Base-by-base conservation (phyloP, 75 land plant species). In the Cryptomeria japonica region DNA sequence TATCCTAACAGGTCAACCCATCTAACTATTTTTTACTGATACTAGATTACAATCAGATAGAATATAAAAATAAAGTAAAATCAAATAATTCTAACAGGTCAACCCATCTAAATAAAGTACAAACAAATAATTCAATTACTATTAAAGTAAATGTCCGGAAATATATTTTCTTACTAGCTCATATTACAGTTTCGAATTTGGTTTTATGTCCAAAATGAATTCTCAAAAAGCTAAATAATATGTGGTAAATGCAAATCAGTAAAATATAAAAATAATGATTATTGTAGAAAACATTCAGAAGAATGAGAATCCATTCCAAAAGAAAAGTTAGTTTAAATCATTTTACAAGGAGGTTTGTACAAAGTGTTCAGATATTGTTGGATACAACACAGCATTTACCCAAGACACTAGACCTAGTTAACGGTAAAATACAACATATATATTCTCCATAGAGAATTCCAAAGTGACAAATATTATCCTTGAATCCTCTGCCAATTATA, bases 271-370 rank as follows among this genome's bases (percentile, higher is more conserved):
- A 51, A 51, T 51, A 51, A 13, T 51, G 55, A 13, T 13, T 51
- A 51, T 0, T 75, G 37, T 11, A 82, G 31, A 44, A 19, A 82
- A 44, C 32, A 82, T 82, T 38, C 32, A 82, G 47, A 82, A 80
- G n/a, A 12, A 82, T 12, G 31, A 12, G 16, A 75, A 75, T 34
- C 13, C 37, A 75, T 75, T 34, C 77, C 32, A 75, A 34, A 16
- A 75, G 13, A 34, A 31, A 38, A 2, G 49, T 12, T n/a, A 44
- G 11, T 8, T 47, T 28, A 82, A 41, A 39, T 82, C 49, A 82
- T 82, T 42, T 82, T 82, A 82, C 84, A 82, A 42, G 13, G 25
- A 28, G 22, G 49, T 82, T 82, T 82, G 51, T 82, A 82, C 84
- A 82, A n/a, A n/a, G 51, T 82, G 49, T 79, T 79, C 28, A 11